Evolutionary conservation across 2,329 filamentous ascomycete genomes (phyloP), one percentile per base, ranked within the genome.

Genomic region (Aspergillus calidoustus): DNA sequence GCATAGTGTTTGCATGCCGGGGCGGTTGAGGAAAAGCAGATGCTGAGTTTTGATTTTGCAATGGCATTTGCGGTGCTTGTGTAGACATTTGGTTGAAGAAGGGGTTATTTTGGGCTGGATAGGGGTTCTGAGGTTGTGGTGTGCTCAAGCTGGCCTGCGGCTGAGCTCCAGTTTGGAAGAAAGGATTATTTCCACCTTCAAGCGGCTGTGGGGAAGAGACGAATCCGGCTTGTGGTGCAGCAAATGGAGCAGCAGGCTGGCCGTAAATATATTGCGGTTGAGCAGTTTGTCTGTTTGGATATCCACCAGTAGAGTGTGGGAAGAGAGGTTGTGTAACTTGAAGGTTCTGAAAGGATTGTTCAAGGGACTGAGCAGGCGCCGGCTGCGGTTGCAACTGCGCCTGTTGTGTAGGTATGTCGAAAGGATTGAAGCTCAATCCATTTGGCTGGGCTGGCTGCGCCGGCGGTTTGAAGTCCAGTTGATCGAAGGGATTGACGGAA

Each of bases 331-430:
- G 87, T 9, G 86, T 87, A 2, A 96, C 79, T 43, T 91, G 88
- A 76, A 97, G 83, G 64, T 86, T 87, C 72, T 93, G 89, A 71
- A 97, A 91, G 1, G 90, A 87, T 68, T 90, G 86, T 65, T 88
- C 87, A 19, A 93, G 76, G 11, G 73, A 66, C 65, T 71, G 71
- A n/a, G 67, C 66, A 17, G 74, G 64, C 23, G 76, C 69, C 23
- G 64, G 60, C 15, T 69, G 71, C 28, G 64, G 61, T 13, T 66
- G 64, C 30, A 34, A 58, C n/a, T 72, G 74, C 13, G 72, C 77
- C 22, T 51, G 61, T 17, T 70, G 78, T 17, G 73, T 72, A 47
- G 72, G 77, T 30, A 77, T 70, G 59, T 89, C 84, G 68, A 93
- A 94, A 5, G 91, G 91, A 70, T 94, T 94, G 63, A 86, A 88